Base-by-base conservation (phyloP, 1,139 yeast genomes). In the Wickerhamomyces sp. region DNA sequence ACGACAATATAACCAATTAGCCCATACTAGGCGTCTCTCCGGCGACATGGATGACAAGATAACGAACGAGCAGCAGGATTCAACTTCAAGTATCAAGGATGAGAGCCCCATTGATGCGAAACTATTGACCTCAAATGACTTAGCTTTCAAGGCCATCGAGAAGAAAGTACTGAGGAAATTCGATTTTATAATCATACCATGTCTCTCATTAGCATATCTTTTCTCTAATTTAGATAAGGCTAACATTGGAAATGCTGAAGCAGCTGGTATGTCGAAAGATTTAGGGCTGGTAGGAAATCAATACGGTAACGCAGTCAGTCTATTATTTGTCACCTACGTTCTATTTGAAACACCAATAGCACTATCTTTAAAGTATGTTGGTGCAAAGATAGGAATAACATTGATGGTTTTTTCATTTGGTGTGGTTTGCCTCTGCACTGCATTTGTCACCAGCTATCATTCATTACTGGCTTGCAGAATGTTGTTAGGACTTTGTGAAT, bases 231-330 rank as follows among this genome's bases (percentile, higher is more conserved):
- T 78, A 49, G 84, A 78, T 57, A 65, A 79, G 47, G 75, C 77
- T 38, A 76, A 76, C 54, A 76, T 77, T 46, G 83, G 82, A 39
- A 70, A 74, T 48, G 83, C 83, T 1, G 68, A 76, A 49, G 67
- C 77, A 15, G 82, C 79, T 28, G 81, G 81, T 10, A 55, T 78
- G 44, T 72, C 74, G 41, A 61, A 67, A 33, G 80, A 75, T 47
- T 54, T 78, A 38, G 68, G 68, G 1, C 61, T 78, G 33, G 55
- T 56, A 6, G 78, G 76, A 3, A 59, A 59, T 37, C 70, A 77
- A 54, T 78, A 74, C 49, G 76, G 76, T 50, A 68, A 73, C 14
- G 67, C 70, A 49, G 72, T 77, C 33, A 71, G 80, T 9, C 69
- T 77, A 21, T 65, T 77, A 35, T 77, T 72, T 43, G 80, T 72